Base-by-base conservation (phyloP, 148 eudicot genomes). In the Camellia japonica region DNA sequence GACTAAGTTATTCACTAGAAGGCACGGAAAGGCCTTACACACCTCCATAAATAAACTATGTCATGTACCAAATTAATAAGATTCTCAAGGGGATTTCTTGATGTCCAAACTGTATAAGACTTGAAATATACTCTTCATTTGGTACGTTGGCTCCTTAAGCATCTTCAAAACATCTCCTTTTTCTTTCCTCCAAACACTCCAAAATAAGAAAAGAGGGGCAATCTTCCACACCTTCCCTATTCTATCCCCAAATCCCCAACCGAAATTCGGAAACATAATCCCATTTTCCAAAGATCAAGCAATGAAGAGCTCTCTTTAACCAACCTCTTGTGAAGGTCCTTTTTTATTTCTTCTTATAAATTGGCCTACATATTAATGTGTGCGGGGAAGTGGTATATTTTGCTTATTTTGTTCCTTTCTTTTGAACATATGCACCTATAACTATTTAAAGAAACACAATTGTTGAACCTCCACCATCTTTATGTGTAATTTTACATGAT, bases 271-370 rank as follows among this genome's bases (percentile, higher is more conserved):
- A 42, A 16, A 5, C 42, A 16, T 58, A 18, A 18, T 61, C 15
- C n/a, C 11, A 46, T 61, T 42, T 75, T 41, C 38, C 38, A 12
- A n/a, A 44, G 19, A 62, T 60, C 54, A 16, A 75, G 20, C 68
- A 7, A 43, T 75, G 8, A 14, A 72, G 61, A 72, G 60, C 61
- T 70, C 75, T 70, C 75, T 72, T 19, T 19, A 49, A 47, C 74
- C 56, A 72, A n/a, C 38, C 13, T 71, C 38, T 72, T 72, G 15
- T 54, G 56, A 51, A n/a, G 56, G 42, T 52, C n/a, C 5, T 60
- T 60, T 3, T 11, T 3, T 46, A 55, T n/a, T 47, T 70, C 43
- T 70, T 30, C 38, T 38, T 70, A n/a, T n/a, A n/a, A n/a, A n/a
- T n/a, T n/a, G n/a, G n/a, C 9, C 54, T 23, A 23, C 30, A 23